Conservation (phyloP, 2,329 filamentous ascomycete species). For the Trichoderma endophyticum region DNA sequence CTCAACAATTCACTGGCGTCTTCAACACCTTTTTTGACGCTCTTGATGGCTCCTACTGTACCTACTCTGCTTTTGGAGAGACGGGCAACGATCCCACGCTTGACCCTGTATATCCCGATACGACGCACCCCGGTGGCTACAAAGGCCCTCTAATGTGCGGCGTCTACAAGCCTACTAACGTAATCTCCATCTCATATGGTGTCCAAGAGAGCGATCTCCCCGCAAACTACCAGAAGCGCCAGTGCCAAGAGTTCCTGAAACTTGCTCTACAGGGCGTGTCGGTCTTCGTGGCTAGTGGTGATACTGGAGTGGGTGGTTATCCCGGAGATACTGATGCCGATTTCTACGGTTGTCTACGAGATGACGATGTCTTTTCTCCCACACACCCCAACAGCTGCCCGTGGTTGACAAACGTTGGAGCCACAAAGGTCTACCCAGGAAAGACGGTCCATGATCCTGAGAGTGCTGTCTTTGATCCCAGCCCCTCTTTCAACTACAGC, state of each 20-base stretch:
- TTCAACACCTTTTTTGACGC: slow-evolving; percentile 49
- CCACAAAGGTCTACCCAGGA: slow-evolving; percentile 44
- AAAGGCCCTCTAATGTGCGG: slow-evolving; percentile 29
- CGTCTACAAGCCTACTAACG: slow-evolving; percentile 22
- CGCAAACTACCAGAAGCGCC: slow-evolving; percentile 43
- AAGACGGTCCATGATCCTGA: slow-evolving; percentile 44
- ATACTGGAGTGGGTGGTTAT: slow-evolving; percentile 33
- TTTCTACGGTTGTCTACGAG: slow-evolving; percentile 21
- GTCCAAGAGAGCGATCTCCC: slow-evolving; percentile 46
- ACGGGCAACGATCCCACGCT: slow-evolving; percentile 40
- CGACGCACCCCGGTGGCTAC: slow-evolving; percentile 28
- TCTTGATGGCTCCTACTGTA: slow-evolving; percentile 53
- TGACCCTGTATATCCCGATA: slow-evolving; percentile 51
- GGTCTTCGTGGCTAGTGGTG: slow-evolving; percentile 41
- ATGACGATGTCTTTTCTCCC: slow-evolving; percentile 29
- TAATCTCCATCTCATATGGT: slow-evolving; percentile 45
- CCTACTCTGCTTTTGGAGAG: slow-evolving; percentile 47
- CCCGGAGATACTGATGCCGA: slow-evolving; percentile 19
- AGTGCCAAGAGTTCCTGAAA: slow-evolving; percentile 45
- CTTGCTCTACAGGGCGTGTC: slow-evolving; percentile 43
- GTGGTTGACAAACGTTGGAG: slow-evolving; percentile 48
- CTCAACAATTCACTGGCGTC: slow-evolving; percentile 33
- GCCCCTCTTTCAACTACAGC: slow-evolving; percentile 3
- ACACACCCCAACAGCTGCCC: slow-evolving; percentile 40
- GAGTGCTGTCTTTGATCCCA: slow-evolving; percentile 35